Percentiles rank a stretch among this genome's conserved stretches.
These are phyloP conservation scores for Pythium biforme DNA, from an alignment of 352 stramenopile genomes.

Conservation along the genomic window DNA sequence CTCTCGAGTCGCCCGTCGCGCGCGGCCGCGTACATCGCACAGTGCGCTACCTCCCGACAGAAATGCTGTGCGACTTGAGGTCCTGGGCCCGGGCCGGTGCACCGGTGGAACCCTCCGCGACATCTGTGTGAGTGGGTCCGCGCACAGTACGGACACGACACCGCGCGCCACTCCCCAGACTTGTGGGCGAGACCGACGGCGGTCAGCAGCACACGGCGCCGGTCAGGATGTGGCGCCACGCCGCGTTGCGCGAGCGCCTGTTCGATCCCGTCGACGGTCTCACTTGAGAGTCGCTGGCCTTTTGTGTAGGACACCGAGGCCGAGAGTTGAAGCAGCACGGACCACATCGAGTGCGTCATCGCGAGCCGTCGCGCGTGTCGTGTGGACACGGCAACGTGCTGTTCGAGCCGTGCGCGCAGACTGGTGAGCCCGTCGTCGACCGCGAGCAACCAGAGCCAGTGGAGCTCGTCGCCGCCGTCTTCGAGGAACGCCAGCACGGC, in stretches of 20 bases:
- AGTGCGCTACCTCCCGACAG: neutral
- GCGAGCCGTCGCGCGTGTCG: neutral
- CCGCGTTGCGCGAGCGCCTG: neutral
- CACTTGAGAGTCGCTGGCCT: neutral
- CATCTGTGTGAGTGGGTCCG: neutral
- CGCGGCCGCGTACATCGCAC: slow-evolving; percentile 4
- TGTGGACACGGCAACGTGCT: neutral
- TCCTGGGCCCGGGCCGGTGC: neutral
- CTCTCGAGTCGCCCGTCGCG: slow-evolving; percentile 2
- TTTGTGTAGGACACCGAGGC: neutral
- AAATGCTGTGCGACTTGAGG: neutral
- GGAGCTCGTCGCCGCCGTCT: neutral
- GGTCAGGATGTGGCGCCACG: neutral
- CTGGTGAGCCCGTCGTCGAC: neutral
- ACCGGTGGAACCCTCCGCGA: neutral
- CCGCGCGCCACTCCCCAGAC: neutral
- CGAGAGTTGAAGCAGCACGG: neutral
- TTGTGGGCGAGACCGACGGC: neutral
- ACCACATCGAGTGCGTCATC: slow-evolving; percentile 1
- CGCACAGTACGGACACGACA: neutral
- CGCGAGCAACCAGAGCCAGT: neutral
- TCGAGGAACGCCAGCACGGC: neutral
- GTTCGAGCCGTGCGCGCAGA: neutral
- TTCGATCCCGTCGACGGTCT: neutral
- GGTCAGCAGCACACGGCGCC: neutral